Conservation (phyloP, 2,329 filamentous ascomycete genomes). For the Fusarium globosum region DNA sequence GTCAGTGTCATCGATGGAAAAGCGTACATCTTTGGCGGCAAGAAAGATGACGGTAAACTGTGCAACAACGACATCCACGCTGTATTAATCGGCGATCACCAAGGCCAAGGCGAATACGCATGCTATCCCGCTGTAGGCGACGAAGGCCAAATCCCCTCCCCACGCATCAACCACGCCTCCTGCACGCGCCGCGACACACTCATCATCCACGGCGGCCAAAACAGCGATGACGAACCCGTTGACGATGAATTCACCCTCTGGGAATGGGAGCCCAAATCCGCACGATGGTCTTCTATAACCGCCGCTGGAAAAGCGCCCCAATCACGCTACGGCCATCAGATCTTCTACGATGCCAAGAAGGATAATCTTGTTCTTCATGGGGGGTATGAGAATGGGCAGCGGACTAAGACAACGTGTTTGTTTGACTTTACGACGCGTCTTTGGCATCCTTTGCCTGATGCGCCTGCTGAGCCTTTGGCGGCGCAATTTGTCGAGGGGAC, state of each 20-base stretch:
- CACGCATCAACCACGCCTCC: constrained; percentile 22
- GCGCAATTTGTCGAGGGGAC: constrained; percentile 31
- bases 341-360: constrained; percentile 24
- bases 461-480: constrained; percentile 5
- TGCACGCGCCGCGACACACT: constrained; percentile 24
- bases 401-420: constrained; percentile 23
- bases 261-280: constrained; percentile 28
- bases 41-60: constrained; percentile 15
- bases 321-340: constrained; percentile 16
- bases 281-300: constrained; percentile 14
- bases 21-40: constrained; percentile 37
- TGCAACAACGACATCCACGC: constrained; percentile 35
- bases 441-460: constrained; percentile 26
- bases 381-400: constrained; percentile 7
- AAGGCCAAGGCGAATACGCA: constrained; percentile 25
- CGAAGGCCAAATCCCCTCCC: constrained; percentile 1
- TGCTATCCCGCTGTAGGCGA: constrained; percentile 34
- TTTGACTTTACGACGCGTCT: constrained; percentile 28
- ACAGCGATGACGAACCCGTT: neutral
- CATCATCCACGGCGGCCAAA: constrained; percentile 29
- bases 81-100: neutral
- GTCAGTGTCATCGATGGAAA: constrained; percentile 28
- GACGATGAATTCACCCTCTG: constrained; percentile 30
- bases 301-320: constrained; percentile 22
- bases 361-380: constrained; percentile 32